Percentiles rank a stretch among this genome's conserved stretches.
phyloP scores from a whole-genome alignment of 2,329 filamentous ascomycete species.

The Penicillium sp. region DNA sequence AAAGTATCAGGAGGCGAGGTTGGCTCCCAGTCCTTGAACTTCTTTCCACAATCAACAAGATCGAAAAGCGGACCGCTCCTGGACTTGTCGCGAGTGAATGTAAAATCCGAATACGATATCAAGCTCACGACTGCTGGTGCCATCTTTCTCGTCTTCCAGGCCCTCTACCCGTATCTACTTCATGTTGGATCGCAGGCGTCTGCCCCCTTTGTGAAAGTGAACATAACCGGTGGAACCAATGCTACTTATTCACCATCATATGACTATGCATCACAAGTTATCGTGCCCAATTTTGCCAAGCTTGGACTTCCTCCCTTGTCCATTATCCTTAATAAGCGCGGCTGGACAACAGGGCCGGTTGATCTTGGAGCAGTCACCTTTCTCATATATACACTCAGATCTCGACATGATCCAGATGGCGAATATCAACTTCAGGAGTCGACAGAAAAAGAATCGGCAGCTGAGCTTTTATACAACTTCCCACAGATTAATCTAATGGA shows the following conservation, averaged over 20 bases:
- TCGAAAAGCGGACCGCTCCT: conserved; percentile 12
- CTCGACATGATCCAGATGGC: background rate
- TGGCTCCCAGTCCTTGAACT: conserved; percentile 37
- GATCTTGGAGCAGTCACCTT: conserved; percentile 54
- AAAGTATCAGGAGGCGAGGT: conserved; percentile 36
- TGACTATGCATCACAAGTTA: conserved; percentile 58
- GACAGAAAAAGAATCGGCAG: background rate
- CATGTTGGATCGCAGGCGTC: conserved; percentile 37
- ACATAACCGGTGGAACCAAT: conserved; percentile 59
- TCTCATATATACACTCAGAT: conserved; percentile 45
- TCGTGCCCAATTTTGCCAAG: conserved; percentile 53
- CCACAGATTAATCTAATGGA: conserved; percentile 35
- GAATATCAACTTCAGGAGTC: background rate
- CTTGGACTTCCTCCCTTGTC: conserved; percentile 53
- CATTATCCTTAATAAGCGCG: conserved; percentile 47
- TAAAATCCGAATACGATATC: conserved; percentile 41
- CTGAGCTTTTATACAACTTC: conserved; percentile 20
- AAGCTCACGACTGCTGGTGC: conserved; percentile 53
- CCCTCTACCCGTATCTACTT: conserved; percentile 59
- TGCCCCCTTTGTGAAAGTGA: conserved; percentile 37
- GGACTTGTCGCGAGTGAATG: conserved; percentile 8
- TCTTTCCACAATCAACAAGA: conserved; percentile 27
- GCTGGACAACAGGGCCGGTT: conserved; percentile 53
- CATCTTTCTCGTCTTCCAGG: conserved; percentile 58
- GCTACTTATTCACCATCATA: conserved; percentile 55